phyloP scores from a whole-genome alignment of 2,329 filamentous ascomycete species.

The Hypoxylon sp. region DNA sequence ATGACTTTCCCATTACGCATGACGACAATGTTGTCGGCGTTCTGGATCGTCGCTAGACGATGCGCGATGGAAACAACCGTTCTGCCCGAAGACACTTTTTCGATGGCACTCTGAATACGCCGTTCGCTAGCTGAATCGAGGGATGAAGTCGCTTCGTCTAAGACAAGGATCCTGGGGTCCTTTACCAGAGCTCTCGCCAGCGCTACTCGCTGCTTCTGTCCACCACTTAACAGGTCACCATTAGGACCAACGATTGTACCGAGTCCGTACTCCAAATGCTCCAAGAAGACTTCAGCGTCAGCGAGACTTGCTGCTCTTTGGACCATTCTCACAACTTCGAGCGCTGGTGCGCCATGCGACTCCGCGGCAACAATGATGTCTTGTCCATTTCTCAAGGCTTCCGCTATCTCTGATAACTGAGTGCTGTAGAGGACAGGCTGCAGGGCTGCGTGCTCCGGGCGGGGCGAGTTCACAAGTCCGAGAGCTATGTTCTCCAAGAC shows the following conservation, averaged over 20 bases:
- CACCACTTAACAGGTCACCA: slow-evolving; percentile 60
- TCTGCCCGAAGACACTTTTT: slow-evolving; percentile 54
- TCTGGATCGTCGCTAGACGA: slow-evolving; percentile 69
- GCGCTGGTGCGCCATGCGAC: slow-evolving; percentile 57
- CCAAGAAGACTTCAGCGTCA: slow-evolving; percentile 65
- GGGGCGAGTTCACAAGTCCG: slow-evolving; percentile 52
- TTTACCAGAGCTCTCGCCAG: slow-evolving; percentile 62
- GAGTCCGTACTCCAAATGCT: slow-evolving; percentile 60
- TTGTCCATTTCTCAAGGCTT: slow-evolving; percentile 63
- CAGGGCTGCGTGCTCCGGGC: slow-evolving; percentile 53
- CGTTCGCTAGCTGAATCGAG: slow-evolving; percentile 63
- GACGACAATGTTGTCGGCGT: slow-evolving; percentile 75
- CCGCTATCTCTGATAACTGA: slow-evolving; percentile 63
- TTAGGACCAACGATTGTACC: slow-evolving; percentile 58
- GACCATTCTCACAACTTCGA: slow-evolving; percentile 65
- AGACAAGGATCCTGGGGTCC: slow-evolving; percentile 60
- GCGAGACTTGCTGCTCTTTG: slow-evolving; percentile 66
- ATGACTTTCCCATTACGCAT: slow-evolving; percentile 69
- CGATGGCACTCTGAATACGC: slow-evolving; percentile 57
- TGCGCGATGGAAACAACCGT: slow-evolving; percentile 77
- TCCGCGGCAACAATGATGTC: slow-evolving; percentile 60
- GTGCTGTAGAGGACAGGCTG: slow-evolving; percentile 62
- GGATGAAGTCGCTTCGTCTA: slow-evolving; percentile 65
- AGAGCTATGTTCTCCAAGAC: slow-evolving; percentile 57
- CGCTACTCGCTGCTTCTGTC: slow-evolving; percentile 63